phyloP scores from a whole-genome alignment of 805 yeast genomes.

The Schwanniomyces occidentalis region DNA sequence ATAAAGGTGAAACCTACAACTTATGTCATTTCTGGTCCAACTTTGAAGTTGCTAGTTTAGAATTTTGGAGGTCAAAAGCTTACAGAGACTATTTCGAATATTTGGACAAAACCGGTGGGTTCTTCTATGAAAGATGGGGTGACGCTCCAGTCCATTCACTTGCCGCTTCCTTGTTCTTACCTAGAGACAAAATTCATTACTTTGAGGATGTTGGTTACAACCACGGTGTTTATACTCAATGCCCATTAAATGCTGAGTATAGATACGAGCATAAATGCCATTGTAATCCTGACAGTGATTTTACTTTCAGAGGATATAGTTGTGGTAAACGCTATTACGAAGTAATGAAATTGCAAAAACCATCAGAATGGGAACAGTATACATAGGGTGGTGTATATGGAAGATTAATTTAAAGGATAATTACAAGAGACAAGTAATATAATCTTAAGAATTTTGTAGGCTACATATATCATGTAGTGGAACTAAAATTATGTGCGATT shows the following conservation, averaged over 20 bases:
- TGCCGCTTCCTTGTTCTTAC: conserved; percentile 78
- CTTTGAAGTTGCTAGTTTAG: conserved; percentile 76
- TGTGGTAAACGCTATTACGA: conserved; percentile 34
- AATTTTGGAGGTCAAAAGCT: conserved; percentile 73
- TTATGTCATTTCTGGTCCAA: conserved; percentile 92
- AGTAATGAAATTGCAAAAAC: conserved; percentile 29
- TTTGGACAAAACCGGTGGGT: conserved; percentile 84
- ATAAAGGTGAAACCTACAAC: conserved; percentile 68
- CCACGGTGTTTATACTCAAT: conserved; percentile 73
- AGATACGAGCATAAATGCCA: conserved; percentile 60
- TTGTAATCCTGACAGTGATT: conserved; percentile 66
- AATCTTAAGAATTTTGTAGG: no score
- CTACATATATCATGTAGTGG: no score
- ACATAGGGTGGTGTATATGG: no score
- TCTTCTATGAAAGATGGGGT: conserved; percentile 92
- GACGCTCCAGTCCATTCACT: conserved; percentile 92
- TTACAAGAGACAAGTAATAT: no score
- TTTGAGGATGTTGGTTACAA: conserved; percentile 78
- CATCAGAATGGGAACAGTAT: conserved; percentile 27
- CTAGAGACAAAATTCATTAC: conserved; percentile 66
- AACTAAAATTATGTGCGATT: no score
- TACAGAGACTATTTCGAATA: conserved; percentile 69
- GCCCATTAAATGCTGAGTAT: conserved; percentile 61
- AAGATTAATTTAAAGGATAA: no score
- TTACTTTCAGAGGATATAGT: conserved; percentile 45